Base-by-base conservation (phyloP, 805 yeast species). In the Saturnispora saitoi region DNA sequence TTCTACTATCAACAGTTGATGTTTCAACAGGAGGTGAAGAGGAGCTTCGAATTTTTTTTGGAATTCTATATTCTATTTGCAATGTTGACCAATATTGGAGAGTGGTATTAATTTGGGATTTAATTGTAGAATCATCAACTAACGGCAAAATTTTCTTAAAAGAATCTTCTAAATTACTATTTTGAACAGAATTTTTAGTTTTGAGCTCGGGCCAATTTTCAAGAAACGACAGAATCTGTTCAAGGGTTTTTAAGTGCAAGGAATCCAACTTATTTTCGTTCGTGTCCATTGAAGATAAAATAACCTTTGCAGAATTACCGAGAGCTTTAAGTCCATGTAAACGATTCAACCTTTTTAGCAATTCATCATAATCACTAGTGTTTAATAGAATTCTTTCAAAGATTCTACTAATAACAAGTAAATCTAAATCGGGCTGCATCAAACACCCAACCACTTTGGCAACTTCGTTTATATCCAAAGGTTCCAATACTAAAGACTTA, bases 311-410 rank as follows among this genome's bases (percentile, higher is more conserved):
- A 4, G 86, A 66, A 12, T 80, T 75, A 14, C 85, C 77, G 46
- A 90, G 70, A 17, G 93, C 81, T 59, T 82, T 82, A 65, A 88
- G 86, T 11, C 98, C 99, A 63, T 90, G 99, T 59, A 88, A 72
- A 51, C 81, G 76, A 57, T 87, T 78, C 39, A 90, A 78, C 30
- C 76, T 73, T 12, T 73, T 64, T 48, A 84, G 77, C 28, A 84
- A 69, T 4, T 65, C 63, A 2, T 70, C 68, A 26, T 51, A 50
- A 24, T 51, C 54, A n/a, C 52, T 57, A 39, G 74, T 66, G 45
- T 76, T 80, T 15, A 70, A 65, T 4, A 86, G 72, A 32, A 77
- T 62, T 54, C 98, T 75, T 55, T 78, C 80, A 38, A 91, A 69
- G 49, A 93, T 71, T 59, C 82, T 83, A 38, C 70, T 66, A 8